Conservation (phyloP, 129 eudicot genomes). For the Calendula officinalis region DNA sequence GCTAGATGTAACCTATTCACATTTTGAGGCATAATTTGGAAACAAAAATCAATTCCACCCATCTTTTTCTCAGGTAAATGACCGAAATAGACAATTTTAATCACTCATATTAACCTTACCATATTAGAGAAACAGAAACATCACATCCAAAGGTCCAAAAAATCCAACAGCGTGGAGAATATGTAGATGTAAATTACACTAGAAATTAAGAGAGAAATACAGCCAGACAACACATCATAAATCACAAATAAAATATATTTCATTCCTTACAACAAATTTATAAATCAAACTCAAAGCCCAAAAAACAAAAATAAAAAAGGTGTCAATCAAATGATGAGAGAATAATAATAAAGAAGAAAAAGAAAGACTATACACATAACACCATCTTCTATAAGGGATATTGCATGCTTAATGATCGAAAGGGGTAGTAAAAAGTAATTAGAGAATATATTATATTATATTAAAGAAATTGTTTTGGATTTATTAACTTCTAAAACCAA, state of each 20-base stretch:
- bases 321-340: slow-evolving; percentile 26
- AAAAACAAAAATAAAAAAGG: slow-evolving; percentile 5
- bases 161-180: neutral
- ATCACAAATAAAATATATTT: slow-evolving; percentile 33
- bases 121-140: neutral
- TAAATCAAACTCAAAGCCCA: slow-evolving; percentile 32
- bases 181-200: neutral
- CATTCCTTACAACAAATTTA: slow-evolving; percentile 27
- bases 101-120: neutral
- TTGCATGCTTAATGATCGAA: neutral
- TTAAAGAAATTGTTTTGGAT: slow-evolving; percentile 1
- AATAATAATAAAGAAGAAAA: no score
- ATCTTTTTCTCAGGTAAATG: slow-evolving; percentile 4
- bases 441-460: slow-evolving; percentile 26
- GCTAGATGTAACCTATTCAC: slow-evolving; percentile 3
- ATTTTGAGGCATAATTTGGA: neutral
- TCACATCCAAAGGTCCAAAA: neutral
- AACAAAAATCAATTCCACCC: neutral
- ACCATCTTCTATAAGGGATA: slow-evolving; percentile 37
- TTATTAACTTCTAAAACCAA: slow-evolving; percentile 77
- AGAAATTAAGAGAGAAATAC: neutral
- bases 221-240: slow-evolving; percentile 5
- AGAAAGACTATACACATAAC: slow-evolving; percentile 55
- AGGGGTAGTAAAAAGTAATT: slow-evolving; percentile 17
- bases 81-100: slow-evolving; percentile 7